A percentile compares a stretch with the other conserved stretches of the same genome.
phyloP scores from a whole-genome alignment of 2,329 filamentous ascomycete genomes.

The Thelonectria blattea region DNA sequence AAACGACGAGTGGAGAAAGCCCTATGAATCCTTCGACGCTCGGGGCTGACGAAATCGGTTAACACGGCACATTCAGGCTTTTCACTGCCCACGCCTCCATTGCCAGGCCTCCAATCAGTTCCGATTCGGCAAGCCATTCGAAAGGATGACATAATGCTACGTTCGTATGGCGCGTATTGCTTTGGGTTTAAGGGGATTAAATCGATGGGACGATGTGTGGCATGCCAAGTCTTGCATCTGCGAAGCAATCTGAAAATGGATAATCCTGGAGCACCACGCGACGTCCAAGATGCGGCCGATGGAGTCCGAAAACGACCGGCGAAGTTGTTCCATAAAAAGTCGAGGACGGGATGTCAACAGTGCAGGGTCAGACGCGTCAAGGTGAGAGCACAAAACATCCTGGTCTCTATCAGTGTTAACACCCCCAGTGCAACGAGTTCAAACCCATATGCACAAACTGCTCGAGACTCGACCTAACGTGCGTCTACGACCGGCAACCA shows the following conservation, averaged over 20 bases:
- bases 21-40: not conserved
- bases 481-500: constrained; percentile 12
- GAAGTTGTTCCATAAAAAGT: constrained; percentile 22
- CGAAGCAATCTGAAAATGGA: not conserved
- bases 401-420: not conserved
- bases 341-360: constrained; percentile 18
- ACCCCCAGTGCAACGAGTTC: constrained; percentile 11
- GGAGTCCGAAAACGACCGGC: constrained; percentile 9
- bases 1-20: constrained; percentile 15
- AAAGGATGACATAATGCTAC: constrained; percentile 1
- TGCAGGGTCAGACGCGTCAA: constrained; percentile 18
- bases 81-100: not conserved
- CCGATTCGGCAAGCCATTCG: not conserved
- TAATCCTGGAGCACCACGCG: not conserved
- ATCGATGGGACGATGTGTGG: not conserved
- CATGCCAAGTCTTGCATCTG: not conserved
- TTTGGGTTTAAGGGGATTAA: not conserved
- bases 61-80: constrained; percentile 5
- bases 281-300: not conserved
- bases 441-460: constrained; percentile 18
- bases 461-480: constrained; percentile 7
- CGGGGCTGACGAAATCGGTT: not conserved
- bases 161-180: not conserved
- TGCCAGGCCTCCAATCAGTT: not conserved
- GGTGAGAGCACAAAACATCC: not conserved